Conservation (phyloP, 768 basidiomycete genomes). For the Paxillus ammoniavirescens region DNA sequence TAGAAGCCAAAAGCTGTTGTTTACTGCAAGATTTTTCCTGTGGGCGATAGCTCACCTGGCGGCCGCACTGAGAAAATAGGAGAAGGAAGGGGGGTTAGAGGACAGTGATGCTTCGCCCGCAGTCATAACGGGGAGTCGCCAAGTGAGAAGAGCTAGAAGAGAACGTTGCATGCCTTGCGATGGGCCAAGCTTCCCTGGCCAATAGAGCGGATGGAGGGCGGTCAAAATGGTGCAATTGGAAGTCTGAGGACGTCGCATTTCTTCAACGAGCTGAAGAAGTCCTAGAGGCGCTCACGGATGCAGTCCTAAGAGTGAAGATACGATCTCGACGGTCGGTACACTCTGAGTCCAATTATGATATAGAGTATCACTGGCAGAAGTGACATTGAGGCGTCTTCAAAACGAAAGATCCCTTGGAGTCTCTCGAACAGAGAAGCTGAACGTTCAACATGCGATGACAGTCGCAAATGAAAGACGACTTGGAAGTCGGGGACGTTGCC, state of each 20-base stretch:
- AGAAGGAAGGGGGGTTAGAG: constrained; percentile 6
- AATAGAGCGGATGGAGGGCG: background rate
- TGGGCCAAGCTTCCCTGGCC: background rate
- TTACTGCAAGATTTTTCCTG: background rate
- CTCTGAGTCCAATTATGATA: no score
- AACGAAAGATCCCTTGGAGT: no score
- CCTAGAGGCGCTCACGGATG: background rate
- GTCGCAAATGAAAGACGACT: no score
- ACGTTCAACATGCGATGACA: no score
- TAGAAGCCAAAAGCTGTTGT: background rate
- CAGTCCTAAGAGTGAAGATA: no score
- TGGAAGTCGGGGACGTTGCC: background rate
- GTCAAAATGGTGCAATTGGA: background rate
- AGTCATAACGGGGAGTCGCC: background rate
- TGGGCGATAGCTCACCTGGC: constrained; percentile 1
- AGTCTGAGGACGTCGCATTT: background rate
- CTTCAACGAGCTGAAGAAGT: background rate
- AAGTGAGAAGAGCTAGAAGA: background rate
- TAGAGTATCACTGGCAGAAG: background rate
- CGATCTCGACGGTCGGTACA: no score
- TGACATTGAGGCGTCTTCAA: background rate
- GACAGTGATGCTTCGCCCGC: constrained; percentile 7
- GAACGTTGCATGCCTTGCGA: background rate
- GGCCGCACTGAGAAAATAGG: constrained; percentile 2
- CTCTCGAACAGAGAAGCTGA: no score